These are phyloP conservation scores for Trichosporon inkin DNA, from an alignment of 1,284 basidiomycete species.

Conservation along the genomic window DNA sequence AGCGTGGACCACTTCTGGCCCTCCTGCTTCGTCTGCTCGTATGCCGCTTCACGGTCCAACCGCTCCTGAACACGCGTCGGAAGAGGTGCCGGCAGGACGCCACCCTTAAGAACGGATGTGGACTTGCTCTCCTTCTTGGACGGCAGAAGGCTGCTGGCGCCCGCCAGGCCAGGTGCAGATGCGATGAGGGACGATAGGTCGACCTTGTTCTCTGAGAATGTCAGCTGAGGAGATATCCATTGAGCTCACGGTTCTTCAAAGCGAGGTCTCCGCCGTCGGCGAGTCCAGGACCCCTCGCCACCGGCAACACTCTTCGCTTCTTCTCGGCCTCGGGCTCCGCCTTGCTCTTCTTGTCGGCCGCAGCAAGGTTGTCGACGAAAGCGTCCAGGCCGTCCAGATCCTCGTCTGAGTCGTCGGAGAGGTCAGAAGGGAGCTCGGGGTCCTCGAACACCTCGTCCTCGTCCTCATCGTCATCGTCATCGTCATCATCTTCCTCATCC, in stretches of 20 bases:
- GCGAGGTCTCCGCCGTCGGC: constrained; percentile 40
- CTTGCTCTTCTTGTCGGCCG: constrained; percentile 66
- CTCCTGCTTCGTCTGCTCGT: constrained; percentile 86
- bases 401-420: constrained; percentile 55
- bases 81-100: constrained; percentile 76
- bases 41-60: constrained; percentile 87
- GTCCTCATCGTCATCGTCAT: constrained; percentile 52
- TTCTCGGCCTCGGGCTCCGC: constrained; percentile 62
- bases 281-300: constrained; percentile 41
- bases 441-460: constrained; percentile 50
- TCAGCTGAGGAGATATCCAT: constrained; percentile 8
- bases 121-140: constrained; percentile 51
- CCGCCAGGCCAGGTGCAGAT: constrained; percentile 62
- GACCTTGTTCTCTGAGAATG: constrained; percentile 42
- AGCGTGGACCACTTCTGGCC: constrained; percentile 90
- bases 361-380: constrained; percentile 68
- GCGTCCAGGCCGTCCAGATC: constrained; percentile 65
- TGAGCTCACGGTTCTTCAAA: constrained; percentile 39
- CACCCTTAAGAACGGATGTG: constrained; percentile 57
- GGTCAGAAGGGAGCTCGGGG: constrained; percentile 56
- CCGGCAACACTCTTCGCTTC: constrained; percentile 49
- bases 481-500: constrained; percentile 49
- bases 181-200: constrained; percentile 54
- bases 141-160: constrained; percentile 46
- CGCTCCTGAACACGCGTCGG: constrained; percentile 82